Percentiles rank a stretch among this genome's conserved stretches.
Evolutionary conservation across 1,284 basidiomycete species (phyloP).

Genomic region (Sphaerobolus stellatus): DNA sequence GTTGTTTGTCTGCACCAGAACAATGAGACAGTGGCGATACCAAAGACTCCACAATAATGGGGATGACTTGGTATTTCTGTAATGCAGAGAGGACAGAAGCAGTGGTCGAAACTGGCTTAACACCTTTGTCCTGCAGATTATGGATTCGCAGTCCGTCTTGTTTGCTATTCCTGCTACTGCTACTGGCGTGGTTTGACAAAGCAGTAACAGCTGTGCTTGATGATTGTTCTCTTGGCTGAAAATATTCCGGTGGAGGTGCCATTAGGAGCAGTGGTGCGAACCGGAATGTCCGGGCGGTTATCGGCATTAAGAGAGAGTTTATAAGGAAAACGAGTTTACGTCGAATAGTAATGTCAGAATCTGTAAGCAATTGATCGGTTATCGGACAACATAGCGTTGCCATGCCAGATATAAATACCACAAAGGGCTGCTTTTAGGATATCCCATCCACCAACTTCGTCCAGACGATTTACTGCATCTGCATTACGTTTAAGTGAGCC

Average conservation of each 20-base stretch:
- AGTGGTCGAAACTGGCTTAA: constrained; percentile 10
- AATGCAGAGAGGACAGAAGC: constrained; percentile 45
- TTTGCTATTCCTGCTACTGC: constrained; percentile 67
- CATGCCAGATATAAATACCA: too few relatives aligned
- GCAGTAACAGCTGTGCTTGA: constrained; percentile 5
- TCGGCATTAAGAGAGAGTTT: constrained; percentile 72
- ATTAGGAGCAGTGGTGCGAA: constrained; percentile 19
- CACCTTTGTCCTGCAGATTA: constrained; percentile 27
- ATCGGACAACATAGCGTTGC: too few relatives aligned
- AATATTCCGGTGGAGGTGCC: constrained; percentile 19
- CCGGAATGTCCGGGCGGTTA: constrained; percentile 14
- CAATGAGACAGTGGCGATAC: constrained; percentile 61
- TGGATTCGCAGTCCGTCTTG: constrained; percentile 48
- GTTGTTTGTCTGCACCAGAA: constrained; percentile 64
- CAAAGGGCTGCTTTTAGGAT: constrained; percentile 59
- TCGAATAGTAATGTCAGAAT: constrained; percentile 76
- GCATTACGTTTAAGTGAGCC: constrained; percentile 83
- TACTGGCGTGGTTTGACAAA: constrained; percentile 42
- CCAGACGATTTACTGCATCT: constrained; percentile 62
- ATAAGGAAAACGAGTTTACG: constrained; percentile 87
- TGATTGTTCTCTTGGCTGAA: too few relatives aligned
- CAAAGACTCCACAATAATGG: constrained; percentile 43
- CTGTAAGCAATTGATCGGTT: constrained; percentile 45
- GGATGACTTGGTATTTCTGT: constrained; percentile 43
- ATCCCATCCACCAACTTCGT: constrained; percentile 66